A percentile compares a stretch with the other conserved stretches of the same genome.
phyloP scores from a whole-genome alignment of 2,329 filamentous ascomycete species.

The Aquanectria penicillioides region DNA sequence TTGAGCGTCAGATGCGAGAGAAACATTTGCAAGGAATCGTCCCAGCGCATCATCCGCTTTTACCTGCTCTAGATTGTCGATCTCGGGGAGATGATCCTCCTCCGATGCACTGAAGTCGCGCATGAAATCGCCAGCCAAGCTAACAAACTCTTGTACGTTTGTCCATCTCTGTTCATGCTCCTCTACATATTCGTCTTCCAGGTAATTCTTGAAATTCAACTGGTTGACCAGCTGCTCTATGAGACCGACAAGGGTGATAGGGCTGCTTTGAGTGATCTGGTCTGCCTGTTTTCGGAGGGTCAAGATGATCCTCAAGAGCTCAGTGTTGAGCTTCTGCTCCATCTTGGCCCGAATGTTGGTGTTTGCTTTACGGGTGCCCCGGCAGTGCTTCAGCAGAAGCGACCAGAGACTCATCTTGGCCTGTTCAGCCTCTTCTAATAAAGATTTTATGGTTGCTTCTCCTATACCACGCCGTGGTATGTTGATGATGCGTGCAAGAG shows the following conservation, averaged over 20 bases:
- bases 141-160: slow-evolving; percentile 89
- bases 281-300: slow-evolving; percentile 44
- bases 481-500: slow-evolving; percentile 85
- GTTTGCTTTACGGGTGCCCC: slow-evolving; percentile 57
- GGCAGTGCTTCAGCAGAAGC: slow-evolving; percentile 68
- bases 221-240: slow-evolving; percentile 68
- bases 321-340: slow-evolving; percentile 63
- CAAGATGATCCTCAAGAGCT: slow-evolving; percentile 57
- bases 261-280: slow-evolving; percentile 39
- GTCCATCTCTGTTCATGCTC: slow-evolving; percentile 84
- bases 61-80: slow-evolving; percentile 77
- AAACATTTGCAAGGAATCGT: slow-evolving; percentile 88
- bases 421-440: slow-evolving; percentile 81
- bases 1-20: slow-evolving; percentile 83
- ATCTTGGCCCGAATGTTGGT: slow-evolving; percentile 61
- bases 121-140: slow-evolving; percentile 78
- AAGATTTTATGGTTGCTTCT: slow-evolving; percentile 76
- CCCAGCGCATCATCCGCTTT: slow-evolving; percentile 73
- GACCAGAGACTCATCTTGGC: slow-evolving; percentile 78
- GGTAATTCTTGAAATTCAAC: slow-evolving; percentile 77
- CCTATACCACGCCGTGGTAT: slow-evolving; percentile 84
- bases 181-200: slow-evolving; percentile 76
- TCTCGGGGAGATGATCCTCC: slow-evolving; percentile 68
- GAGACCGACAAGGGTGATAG: slow-evolving; percentile 55
- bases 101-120: slow-evolving; percentile 54